phyloP scores from a whole-genome alignment of 2,329 filamentous ascomycete genomes.

The Ophiocordyceps camponoti-leonardi region DNA sequence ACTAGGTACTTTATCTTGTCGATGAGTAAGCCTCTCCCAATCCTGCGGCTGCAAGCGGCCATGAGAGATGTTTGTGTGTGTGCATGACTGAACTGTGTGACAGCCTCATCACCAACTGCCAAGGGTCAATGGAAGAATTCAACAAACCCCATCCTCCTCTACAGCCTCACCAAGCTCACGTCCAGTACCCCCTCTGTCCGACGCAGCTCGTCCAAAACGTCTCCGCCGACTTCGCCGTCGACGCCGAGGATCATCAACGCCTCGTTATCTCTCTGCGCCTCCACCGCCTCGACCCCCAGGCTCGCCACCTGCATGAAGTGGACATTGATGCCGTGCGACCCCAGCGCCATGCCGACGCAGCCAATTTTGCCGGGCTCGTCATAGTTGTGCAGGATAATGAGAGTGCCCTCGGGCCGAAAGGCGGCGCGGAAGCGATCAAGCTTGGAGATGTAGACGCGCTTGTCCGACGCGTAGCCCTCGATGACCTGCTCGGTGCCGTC shows the following conservation, averaged over 20 bases:
- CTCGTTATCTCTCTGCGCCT: conserved; percentile 31
- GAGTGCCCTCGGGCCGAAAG: conserved; percentile 55
- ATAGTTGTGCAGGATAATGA: conserved; percentile 69
- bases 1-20: no score
- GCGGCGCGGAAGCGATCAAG: conserved; percentile 57
- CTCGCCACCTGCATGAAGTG: conserved; percentile 60
- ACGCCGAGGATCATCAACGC: conserved; percentile 72
- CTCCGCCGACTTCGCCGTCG: conserved; percentile 42
- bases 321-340: conserved; percentile 58
- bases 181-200: conserved; percentile 35
- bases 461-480: conserved; percentile 49
- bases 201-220: conserved; percentile 31
- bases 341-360: conserved; percentile 54
- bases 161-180: conserved; percentile 29
- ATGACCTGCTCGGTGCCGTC: conserved; percentile 27
- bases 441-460: conserved; percentile 50
- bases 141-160: neutral
- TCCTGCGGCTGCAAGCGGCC: neutral
- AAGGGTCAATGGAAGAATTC: neutral
- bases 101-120: neutral
- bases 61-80: neutral
- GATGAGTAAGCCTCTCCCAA: neutral
- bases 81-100: no score
- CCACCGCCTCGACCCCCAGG: conserved; percentile 17
- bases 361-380: conserved; percentile 73